phyloP scores from a whole-genome alignment of 805 yeast species.

The Teunomyces panamensis region DNA sequence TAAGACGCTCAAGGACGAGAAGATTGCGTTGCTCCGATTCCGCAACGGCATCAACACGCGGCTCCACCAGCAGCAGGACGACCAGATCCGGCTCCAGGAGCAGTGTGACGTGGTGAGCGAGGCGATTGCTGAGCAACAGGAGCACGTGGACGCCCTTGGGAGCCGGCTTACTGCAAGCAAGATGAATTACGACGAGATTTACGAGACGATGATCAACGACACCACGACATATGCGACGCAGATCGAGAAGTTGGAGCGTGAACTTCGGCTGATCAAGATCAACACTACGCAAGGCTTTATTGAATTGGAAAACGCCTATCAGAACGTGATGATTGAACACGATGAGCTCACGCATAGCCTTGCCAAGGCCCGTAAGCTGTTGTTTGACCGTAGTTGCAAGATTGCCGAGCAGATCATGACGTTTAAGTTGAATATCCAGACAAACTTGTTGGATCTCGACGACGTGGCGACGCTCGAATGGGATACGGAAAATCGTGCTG shows the following conservation, averaged over 20 bases:
- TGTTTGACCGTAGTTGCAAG: slow-evolving; percentile 53
- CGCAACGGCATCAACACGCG: slow-evolving; percentile 37
- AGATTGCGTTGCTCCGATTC: slow-evolving; percentile 30
- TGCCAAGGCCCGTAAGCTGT: slow-evolving; percentile 41
- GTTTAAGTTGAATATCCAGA: slow-evolving; percentile 67
- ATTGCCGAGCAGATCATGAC: slow-evolving; percentile 58
- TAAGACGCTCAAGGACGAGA: slow-evolving; percentile 46
- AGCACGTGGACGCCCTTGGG: slow-evolving; percentile 54
- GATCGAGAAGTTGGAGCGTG: slow-evolving; percentile 61
- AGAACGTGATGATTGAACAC: slow-evolving; percentile 50
- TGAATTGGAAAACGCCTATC: slow-evolving; percentile 45
- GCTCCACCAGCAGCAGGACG: slow-evolving; percentile 54
- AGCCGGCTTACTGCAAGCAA: slow-evolving; percentile 52
- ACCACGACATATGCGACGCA: slow-evolving; percentile 56
- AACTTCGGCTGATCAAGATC: slow-evolving; percentile 47
- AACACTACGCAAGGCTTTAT: slow-evolving; percentile 49
- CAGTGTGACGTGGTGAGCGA: slow-evolving; percentile 55
- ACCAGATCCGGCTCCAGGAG: slow-evolving; percentile 55
- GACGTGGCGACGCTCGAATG: slow-evolving; percentile 41
- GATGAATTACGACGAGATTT: slow-evolving; percentile 52
- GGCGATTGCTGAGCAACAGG: slow-evolving; percentile 54
- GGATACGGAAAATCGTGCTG: slow-evolving; percentile 8
- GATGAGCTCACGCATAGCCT: slow-evolving; percentile 50
- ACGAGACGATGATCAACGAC: slow-evolving; percentile 53
- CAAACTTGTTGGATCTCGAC: slow-evolving; percentile 59